Conservation (phyloP, 2,329 filamentous ascomycete species). For the Colletotrichum sp. region DNA sequence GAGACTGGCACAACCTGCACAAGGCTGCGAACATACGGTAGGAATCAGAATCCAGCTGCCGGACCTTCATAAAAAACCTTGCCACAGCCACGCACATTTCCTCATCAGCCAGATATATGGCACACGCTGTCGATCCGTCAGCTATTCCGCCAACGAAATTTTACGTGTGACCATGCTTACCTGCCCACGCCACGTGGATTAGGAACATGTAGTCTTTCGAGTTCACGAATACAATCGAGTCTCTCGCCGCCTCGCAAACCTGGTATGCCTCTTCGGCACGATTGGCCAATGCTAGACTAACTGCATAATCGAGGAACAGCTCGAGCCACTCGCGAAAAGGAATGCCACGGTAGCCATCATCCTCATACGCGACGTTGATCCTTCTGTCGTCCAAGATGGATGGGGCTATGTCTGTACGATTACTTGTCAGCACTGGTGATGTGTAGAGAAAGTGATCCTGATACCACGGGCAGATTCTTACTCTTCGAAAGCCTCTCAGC, state of each 20-base stretch:
- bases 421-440: neutral
- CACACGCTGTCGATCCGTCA: constrained; percentile 67
- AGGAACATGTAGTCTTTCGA: constrained; percentile 70
- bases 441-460: neutral
- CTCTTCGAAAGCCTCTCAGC: constrained; percentile 60
- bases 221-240: constrained; percentile 84
- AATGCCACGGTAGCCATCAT: constrained; percentile 72
- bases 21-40: constrained; percentile 84
- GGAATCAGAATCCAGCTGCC: constrained; percentile 79
- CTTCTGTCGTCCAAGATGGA: constrained; percentile 12
- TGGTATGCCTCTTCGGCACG: constrained; percentile 78
- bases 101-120: constrained; percentile 80
- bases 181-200: constrained; percentile 80
- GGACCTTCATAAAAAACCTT: constrained; percentile 85
- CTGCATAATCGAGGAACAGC: constrained; percentile 86
- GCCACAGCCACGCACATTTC: constrained; percentile 75
- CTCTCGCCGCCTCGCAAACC: constrained; percentile 77
- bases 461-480: constrained; percentile 40
- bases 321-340: constrained; percentile 87
- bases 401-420: constrained; percentile 35
- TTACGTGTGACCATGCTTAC: constrained; percentile 39
- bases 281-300: constrained; percentile 73
- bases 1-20: constrained; percentile 77
- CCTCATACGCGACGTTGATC: constrained; percentile 38
- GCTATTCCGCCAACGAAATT: neutral